Base-by-base conservation (phyloP, 805 yeast species). In the Cyberlindnera mississippiensis region DNA sequence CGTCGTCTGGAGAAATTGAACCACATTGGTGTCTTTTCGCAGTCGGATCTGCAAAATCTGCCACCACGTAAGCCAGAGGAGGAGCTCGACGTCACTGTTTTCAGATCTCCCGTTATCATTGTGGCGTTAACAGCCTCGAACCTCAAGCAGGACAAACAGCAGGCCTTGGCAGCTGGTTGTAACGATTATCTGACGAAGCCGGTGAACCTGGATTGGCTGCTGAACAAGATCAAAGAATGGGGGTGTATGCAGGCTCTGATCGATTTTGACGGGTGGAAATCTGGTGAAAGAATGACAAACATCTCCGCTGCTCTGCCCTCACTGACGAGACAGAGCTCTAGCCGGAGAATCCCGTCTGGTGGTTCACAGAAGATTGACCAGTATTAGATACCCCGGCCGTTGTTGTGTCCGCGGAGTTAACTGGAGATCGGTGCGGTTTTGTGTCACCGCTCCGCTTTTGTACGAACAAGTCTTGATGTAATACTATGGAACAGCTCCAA, bases 211-310 rank as follows among this genome's bases (percentile, higher is more conserved):
- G 86, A 80, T 37, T 93, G 99, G 99, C 69, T 93, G 35, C 86
- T 89, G 55, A 87, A 86, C 57, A 93, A 93, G 64, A 85, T 93
- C 39, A 84, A 89, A 1, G 97, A 91, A 63, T 93, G 98, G 98
- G 98, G 99, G 1, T 91, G 98, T 63, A 91, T 91, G 98, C 99
- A 91, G 65, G 97, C 97, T 1, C 67, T 91, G 37, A 90, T 91
- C 60, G 95, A 91, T 63, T 91, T 85, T 62, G 96, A 93, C 60
- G 91, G 95, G 29, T 93, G 97, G 95, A 79, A 76, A 51, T 68
- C 69, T 29, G 71, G 71, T 9, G 68, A 66, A 41, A 63, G 68
- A 54, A 64, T 64, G 68, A 64, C 71, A 1, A 67, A 65, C 34
- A 64, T 57, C 8, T 32, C 48, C 9, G 60, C 61, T 30, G 61